phyloP scores from a whole-genome alignment of 345 rosid genomes.

The Sonneratia caseolaris region DNA sequence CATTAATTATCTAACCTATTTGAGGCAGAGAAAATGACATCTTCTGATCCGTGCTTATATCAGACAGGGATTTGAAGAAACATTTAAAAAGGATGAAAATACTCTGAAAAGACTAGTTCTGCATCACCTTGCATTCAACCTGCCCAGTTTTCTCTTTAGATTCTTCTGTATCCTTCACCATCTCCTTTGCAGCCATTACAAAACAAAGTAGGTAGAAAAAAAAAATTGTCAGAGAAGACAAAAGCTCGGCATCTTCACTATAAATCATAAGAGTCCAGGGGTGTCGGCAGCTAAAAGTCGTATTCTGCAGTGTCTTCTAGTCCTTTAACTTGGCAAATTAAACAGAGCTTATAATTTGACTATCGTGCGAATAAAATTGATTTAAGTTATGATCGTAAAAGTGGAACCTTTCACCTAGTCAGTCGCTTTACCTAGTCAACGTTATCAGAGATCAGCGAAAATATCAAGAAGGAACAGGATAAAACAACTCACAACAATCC shows the following conservation, averaged over 20 bases:
- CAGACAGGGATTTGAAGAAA: background rate
- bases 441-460: background rate
- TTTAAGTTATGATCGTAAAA: no score
- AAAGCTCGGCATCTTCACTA: background rate
- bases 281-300: background rate
- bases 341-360: background rate
- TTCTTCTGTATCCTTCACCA: slow-evolving; percentile 53
- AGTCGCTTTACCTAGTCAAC: background rate
- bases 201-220: background rate
- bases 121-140: slow-evolving; percentile 75
- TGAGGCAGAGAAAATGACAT: background rate
- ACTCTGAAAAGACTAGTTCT: background rate
- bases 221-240: no score
- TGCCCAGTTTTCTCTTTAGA: slow-evolving; percentile 36
- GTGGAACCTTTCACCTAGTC: no score
- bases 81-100: background rate
- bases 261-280: background rate
- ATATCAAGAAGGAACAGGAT: background rate
- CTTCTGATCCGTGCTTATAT: background rate
- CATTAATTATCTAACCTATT: background rate
- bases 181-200: slow-evolving; percentile 53
- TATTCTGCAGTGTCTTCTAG: background rate
- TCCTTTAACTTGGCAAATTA: background rate
- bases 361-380: no score
- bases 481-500: background rate